Evolutionary conservation across 2,329 filamentous ascomycete species (phyloP).

Genomic region (Drechslerella coelobrocha): DNA sequence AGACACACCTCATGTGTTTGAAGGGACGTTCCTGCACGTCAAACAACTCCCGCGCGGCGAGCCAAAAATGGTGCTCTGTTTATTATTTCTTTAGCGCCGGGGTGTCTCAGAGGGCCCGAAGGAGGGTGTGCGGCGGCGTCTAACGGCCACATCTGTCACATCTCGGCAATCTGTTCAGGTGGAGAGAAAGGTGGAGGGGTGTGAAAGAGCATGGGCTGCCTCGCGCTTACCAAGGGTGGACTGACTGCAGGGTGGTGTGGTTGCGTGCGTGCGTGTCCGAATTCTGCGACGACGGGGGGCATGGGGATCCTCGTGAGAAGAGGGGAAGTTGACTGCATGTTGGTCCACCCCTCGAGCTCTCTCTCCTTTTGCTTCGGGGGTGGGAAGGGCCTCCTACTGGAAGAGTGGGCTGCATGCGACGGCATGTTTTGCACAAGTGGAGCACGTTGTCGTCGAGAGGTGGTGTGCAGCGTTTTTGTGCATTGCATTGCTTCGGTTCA

Average conservation of each 20-base stretch:
- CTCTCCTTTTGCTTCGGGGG: slow-evolving; percentile 22
- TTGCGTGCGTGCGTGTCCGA: not conserved
- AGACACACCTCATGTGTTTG: slow-evolving; percentile 32
- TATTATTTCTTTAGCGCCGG: slow-evolving; percentile 46
- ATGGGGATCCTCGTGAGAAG: not conserved
- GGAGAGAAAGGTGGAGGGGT: slow-evolving; percentile 9
- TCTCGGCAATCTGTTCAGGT: slow-evolving; percentile 17
- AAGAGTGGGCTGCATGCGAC: slow-evolving; percentile 14
- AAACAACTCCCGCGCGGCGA: slow-evolving; percentile 49
- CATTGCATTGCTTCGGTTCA: no score
- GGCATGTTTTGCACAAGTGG: slow-evolving; percentile 38
- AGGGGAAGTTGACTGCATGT: not conserved
- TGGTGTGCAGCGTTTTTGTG: slow-evolving; percentile 45
- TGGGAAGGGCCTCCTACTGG: slow-evolving; percentile 40
- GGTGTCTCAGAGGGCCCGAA: slow-evolving; percentile 35
- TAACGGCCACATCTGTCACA: slow-evolving; percentile 26
- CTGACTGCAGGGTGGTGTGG: not conserved
- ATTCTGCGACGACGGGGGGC: not conserved
- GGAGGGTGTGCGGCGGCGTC: slow-evolving; percentile 50
- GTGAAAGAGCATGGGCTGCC: not conserved
- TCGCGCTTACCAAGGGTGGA: slow-evolving; percentile 9
- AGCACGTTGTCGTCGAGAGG: slow-evolving; percentile 32
- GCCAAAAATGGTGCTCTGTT: slow-evolving; percentile 34
- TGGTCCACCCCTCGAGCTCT: not conserved
- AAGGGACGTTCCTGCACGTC: slow-evolving; percentile 41